Percentiles rank a stretch among this genome's conserved stretches.
Conservation (phyloP, 1,284 basidiomycete species). For the Fomitopsis palustris region DNA sequence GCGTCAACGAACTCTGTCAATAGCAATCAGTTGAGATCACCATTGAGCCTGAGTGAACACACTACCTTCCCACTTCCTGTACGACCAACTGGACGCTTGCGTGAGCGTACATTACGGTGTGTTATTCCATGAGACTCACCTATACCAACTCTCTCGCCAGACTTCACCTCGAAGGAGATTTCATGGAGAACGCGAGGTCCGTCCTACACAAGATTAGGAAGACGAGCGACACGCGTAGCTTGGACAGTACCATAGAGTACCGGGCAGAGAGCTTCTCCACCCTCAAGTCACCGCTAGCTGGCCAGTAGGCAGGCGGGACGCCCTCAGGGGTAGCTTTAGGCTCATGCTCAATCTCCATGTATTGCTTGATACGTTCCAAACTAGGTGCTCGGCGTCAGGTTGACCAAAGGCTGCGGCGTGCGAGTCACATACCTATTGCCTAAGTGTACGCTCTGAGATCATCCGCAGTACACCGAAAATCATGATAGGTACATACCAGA, state of each 20-base stretch:
- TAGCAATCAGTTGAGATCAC: conserved; percentile 28
- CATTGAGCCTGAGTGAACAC: conserved; percentile 6
- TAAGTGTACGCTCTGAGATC: neutral
- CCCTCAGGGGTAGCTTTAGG: conserved; percentile 33
- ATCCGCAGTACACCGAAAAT: neutral
- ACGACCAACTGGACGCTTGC: conserved; percentile 43
- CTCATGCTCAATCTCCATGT: conserved; percentile 5
- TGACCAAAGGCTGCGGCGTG: too few species aligned
- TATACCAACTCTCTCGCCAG: conserved; percentile 51
- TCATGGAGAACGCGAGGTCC: conserved; percentile 45
- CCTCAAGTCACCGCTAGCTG: conserved; percentile 62
- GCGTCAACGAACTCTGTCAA: conserved; percentile 38
- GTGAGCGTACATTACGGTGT: too few species aligned
- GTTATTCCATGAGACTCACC: conserved; percentile 16
- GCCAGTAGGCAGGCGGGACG: conserved; percentile 75
- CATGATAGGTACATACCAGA: conserved; percentile 32
- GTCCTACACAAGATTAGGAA: conserved; percentile 19
- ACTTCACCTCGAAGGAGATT: conserved; percentile 43
- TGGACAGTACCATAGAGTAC: too few species aligned
- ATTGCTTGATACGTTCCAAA: conserved; percentile 3
- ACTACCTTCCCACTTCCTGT: conserved; percentile 71
- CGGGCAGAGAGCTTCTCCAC: conserved; percentile 59
- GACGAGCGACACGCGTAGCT: too few species aligned
- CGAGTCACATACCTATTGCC: neutral
- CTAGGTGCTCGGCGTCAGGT: neutral